Evolutionary conservation across 1,284 basidiomycete species (phyloP).

Genomic region (Cystobasidiaceae sp.): DNA sequence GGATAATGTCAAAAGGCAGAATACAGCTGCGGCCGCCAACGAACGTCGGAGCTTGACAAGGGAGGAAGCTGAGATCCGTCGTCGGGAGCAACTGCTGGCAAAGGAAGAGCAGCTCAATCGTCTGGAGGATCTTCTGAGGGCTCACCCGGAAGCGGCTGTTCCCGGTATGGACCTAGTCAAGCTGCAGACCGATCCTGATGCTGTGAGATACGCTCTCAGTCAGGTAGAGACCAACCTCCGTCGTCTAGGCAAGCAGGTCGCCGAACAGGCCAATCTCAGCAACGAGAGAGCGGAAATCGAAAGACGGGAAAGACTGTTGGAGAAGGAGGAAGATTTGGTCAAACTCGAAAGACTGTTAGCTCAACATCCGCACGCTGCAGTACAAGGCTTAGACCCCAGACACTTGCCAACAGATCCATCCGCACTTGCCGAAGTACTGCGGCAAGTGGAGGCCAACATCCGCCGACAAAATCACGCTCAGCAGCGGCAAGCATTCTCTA

Average conservation of each 20-base stretch:
- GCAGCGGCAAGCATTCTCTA: background rate
- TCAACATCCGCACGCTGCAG: constrained; percentile 13
- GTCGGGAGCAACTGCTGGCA: background rate
- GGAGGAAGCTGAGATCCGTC: background rate
- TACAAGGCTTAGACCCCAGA: constrained; percentile 12
- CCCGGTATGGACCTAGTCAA: constrained; percentile 9
- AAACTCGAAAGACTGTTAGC: constrained; percentile 11
- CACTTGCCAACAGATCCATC: background rate
- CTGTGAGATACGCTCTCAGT: background rate
- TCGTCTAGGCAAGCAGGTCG: background rate
- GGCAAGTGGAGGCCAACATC: constrained; percentile 16
- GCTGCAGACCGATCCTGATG: background rate
- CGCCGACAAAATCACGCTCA: constrained; percentile 2
- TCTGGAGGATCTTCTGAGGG: constrained; percentile 16
- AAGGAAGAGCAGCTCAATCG: constrained; percentile 12
- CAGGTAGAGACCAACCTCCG: constrained; percentile 16
- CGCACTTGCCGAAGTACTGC: background rate
- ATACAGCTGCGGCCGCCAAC: background rate
- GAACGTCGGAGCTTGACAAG: background rate
- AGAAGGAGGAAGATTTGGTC: constrained; percentile 8
- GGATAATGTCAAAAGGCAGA: too few species aligned
- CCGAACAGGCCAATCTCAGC: background rate
- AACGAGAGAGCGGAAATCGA: background rate
- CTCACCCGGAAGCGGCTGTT: constrained; percentile 12
- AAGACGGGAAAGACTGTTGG: background rate